Base-by-base conservation (phyloP, 148 eudicot species). In the Spergularia marina region DNA sequence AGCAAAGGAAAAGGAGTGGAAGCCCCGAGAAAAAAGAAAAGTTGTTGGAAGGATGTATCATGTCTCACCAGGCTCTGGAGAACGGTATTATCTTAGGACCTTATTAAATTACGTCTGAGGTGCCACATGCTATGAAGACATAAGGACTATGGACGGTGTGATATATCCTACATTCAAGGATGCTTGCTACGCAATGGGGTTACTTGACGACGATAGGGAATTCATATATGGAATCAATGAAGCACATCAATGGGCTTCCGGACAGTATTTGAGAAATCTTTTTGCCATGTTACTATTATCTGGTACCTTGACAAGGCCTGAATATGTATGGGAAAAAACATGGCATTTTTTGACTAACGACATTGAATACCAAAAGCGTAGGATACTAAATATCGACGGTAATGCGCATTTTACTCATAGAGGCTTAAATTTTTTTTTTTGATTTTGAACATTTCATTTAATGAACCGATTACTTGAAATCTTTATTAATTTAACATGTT, bases 171-270 rank as follows among this genome's bases (percentile, higher is more conserved):
- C 36, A 30, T 30, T 30, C 36, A 30, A 30, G 36, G 36, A 30
- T 30, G 36, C 2, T 30, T 30, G 36, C 36, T 30, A 30, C 36
- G 36, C 36, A 30, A 30, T 30, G 36, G 36, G 36, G 36, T 30
- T 30, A 30, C 36, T 30, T 30, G 36, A 30, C 25, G 81, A 83
- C 53, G 77, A 75, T 23, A 75, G 25, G 12, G 76, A 60, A 40
- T 71, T 53, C 39, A 67, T 67, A 13, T 55, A 41, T 13, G 71
- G 18, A 6, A 67, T 41, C 3, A 40, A 16, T 6, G 77, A 83
- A 34, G 70, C 76, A 41, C 40, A 64, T 20, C 1, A 3, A 4
- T 74, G 62, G 69, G 77, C 13, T 0, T 7, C 60, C 2, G 61
- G n/a, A 55, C 65, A 40, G 4, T 65, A 52, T 21, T 40, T 75